Base-by-base conservation (phyloP, 2,329 filamentous ascomycete genomes). In the Penicillium griseofulvum region DNA sequence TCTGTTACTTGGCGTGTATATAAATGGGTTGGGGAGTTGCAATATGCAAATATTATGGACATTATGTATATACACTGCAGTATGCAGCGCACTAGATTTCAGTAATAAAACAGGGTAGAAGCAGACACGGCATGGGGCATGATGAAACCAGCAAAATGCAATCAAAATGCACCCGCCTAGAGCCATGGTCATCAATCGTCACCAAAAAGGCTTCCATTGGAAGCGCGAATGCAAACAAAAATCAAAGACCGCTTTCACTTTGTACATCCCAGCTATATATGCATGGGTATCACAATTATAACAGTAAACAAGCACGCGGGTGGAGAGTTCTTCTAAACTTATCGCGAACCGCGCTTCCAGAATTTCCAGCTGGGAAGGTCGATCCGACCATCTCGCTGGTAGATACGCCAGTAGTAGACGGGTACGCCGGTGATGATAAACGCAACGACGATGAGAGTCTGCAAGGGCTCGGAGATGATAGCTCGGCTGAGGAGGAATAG, bases 401-500 rank as follows among this genome's bases (percentile, higher is more conserved):
- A 84, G 44, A 97, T 87, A 62, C 91, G 83, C 85, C 88, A 96
- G 71, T 89, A 96, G 75, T 93, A 99, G 28, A 97, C 84, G 0
- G 91, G 89, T 36, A 97, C 79, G 1, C 94, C 94, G 0, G 86
- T 87, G 5, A 88, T 79, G 56, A 97, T 89, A 67, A 97, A 99
- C 0, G 79, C 87, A 6, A 97, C 79, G 8, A 99, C 94, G 22
- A 93, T 84, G 24, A 96, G 71, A 0, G 93, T 96, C 80, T 99
- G 92, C 49, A 96, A 66, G 5, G 94, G 94, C 74, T 96, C 87
- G 14, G 91, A 89, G 69, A 99, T 94, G 14, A 97, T 86, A 4
- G 92, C 91, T 48, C 94, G 82, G 68, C 87, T 92, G 39, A 99
- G 83, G 61, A 99, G 74, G 70, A 99, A 99, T 61, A 99, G 74